Conservation (phyloP, 257 asterid species). For the Solanum bulbocastanum region DNA sequence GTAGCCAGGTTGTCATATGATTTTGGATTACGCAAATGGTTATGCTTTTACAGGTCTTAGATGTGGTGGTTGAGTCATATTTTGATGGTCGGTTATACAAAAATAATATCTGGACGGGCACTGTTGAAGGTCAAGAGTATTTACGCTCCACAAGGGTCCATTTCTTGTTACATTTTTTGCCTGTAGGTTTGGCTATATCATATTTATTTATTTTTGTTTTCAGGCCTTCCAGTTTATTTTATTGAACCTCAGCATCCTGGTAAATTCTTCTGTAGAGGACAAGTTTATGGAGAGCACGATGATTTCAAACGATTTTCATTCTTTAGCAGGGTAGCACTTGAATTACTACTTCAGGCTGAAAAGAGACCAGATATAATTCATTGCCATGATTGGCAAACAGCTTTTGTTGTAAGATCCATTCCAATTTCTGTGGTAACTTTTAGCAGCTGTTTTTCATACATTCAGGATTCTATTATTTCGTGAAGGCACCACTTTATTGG, state of each 20-base stretch:
- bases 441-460: background rate
- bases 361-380: slow-evolving; percentile 89
- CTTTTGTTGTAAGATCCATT: slow-evolving; percentile 63
- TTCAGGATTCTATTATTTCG: background rate
- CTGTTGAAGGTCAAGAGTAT: slow-evolving; percentile 63
- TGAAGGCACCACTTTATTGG: slow-evolving; percentile 98
- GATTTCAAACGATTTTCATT: slow-evolving; percentile 96
- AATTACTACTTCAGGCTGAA: slow-evolving; percentile 78
- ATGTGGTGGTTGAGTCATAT: slow-evolving; percentile 76
- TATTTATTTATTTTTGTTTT: slow-evolving; percentile 5
- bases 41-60: slow-evolving; percentile 55
- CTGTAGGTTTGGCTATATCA: slow-evolving; percentile 2
- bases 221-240: slow-evolving; percentile 95
- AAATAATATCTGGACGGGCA: slow-evolving; percentile 92
- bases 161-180: background rate
- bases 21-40: slow-evolving; percentile 3
- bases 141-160: background rate
- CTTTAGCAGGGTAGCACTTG: slow-evolving; percentile 99
- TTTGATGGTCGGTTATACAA: slow-evolving; percentile 77
- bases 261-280: slow-evolving; percentile 92
- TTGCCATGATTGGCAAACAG: slow-evolving; percentile 99
- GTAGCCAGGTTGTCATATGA: background rate
- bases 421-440: background rate
- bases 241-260: slow-evolving; percentile 92
- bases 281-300: slow-evolving; percentile 78